phyloP scores from a whole-genome alignment of 208 protist species.

The Acanthamoeba lenticulata region DNA sequence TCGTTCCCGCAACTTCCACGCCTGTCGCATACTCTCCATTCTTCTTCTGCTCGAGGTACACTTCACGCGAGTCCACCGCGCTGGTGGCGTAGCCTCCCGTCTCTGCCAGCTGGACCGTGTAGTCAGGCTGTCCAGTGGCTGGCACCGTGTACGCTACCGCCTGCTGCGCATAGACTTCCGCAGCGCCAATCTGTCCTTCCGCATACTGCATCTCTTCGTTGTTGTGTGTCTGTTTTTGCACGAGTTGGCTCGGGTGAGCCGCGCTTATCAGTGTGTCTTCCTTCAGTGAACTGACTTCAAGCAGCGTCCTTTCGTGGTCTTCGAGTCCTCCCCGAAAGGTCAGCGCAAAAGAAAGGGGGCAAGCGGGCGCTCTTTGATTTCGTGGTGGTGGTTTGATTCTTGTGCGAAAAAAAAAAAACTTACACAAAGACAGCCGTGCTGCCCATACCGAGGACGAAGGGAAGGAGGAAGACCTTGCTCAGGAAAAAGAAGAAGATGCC shows the following conservation, averaged over 20 bases:
- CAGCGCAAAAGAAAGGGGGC: neutral
- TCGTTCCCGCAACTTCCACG: neutral
- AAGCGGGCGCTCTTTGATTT: neutral
- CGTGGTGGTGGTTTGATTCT: neutral
- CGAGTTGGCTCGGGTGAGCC: no score
- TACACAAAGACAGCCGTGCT: slow-evolving; percentile 67
- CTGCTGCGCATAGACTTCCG: neutral
- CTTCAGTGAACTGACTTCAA: neutral
- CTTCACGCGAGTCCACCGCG: neutral
- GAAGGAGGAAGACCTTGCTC: slow-evolving; percentile 76
- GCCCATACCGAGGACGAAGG: slow-evolving; percentile 69
- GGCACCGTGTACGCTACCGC: no score
- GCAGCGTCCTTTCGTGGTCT: neutral
- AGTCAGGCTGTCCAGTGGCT: neutral
- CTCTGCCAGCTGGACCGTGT: neutral
- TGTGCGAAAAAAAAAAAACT: neutral
- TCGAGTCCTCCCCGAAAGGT: neutral
- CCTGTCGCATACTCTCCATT: slow-evolving; percentile 11
- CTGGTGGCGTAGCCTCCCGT: neutral
- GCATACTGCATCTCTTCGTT: neutral
- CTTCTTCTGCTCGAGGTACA: neutral
- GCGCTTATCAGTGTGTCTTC: neutral
- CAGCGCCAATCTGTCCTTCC: neutral
- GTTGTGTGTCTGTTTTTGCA: neutral
- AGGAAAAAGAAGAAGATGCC: slow-evolving; percentile 87